Evolutionary conservation across 768 basidiomycete species (phyloP), one percentile per base, ranked within the genome.

Genomic region (Lyophyllum decastes): DNA sequence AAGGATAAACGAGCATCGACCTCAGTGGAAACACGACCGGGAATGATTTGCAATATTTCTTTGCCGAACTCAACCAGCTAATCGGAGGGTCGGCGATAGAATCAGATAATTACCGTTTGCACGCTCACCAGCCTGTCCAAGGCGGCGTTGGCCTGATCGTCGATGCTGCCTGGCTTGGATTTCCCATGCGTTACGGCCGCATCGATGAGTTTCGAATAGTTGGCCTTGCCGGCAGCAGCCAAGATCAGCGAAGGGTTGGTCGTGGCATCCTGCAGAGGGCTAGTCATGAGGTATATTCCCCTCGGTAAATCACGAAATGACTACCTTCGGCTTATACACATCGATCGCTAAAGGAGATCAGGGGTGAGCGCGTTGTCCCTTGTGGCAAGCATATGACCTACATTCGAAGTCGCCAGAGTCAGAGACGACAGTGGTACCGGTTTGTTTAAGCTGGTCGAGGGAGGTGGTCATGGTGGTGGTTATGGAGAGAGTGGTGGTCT

Each of bases 21-120:
- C 75, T 99, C 97, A 61, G 97, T 98, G 44, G 97, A 99, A 61
- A 99, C 96, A 73, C 97, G 92, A 59, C 97, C 97, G 54, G 97
- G 97, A 68, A 99, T 94, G 77, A 99, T 94, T 60, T 80, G 78
- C 51, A 98, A 84, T 70, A 99, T 98, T 79, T 90, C 95, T 73
- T 88, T 92, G 64, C 97, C 97, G 78, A 99, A 99, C 75, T 94
- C 96, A 67, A 98, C 93, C 61, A 99, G 88, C 94, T 96, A 70
- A 30, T 26, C 19, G 25, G 12, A 17, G n/a, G 26, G 26, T 61
- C 22, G 58, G 27, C 17, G 2, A 19, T 5, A 14, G 11, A 35
- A 48, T 35, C 9, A 43, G 10, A 30, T 52, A 52, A 40, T 14
- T 52, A 22, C 21, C 7, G n/a, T n/a, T n/a, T 41, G n/a, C 11